Evolutionary conservation across 768 basidiomycete genomes (phyloP).

Genomic region (Tricholoma sp.): DNA sequence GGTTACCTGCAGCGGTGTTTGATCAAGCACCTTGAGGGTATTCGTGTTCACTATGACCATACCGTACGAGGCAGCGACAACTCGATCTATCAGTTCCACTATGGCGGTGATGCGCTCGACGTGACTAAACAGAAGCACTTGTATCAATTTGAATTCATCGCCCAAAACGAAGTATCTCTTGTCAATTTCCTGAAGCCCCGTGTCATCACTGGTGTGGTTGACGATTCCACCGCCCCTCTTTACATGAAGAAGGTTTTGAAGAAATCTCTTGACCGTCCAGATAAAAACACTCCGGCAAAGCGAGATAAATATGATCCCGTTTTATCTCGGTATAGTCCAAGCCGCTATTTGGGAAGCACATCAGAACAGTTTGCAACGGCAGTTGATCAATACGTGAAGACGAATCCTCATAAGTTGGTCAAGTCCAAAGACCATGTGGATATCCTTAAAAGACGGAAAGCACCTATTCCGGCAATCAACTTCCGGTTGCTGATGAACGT

Average conservation of each 20-base stretch:
- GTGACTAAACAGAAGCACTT: constrained; percentile 97
- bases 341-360: constrained; percentile 78
- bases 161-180: constrained; percentile 77
- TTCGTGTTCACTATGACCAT: constrained; percentile 96
- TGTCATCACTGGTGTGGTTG: constrained; percentile 50
- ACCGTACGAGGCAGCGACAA: constrained; percentile 95
- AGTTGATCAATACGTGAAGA: constrained; percentile 71
- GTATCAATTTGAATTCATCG: constrained; percentile 89
- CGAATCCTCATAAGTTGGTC: constrained; percentile 55
- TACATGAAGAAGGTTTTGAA: constrained; percentile 93
- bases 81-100: constrained; percentile 92
- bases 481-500: constrained; percentile 86
- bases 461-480: constrained; percentile 41
- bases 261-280: constrained; percentile 44
- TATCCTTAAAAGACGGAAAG: constrained; percentile 38
- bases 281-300: constrained; percentile 38
- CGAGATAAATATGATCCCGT: constrained; percentile 66
- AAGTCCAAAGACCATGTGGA: constrained; percentile 30
- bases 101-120: constrained; percentile 95
- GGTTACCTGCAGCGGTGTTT: constrained; percentile 97
- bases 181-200: constrained; percentile 66
- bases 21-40: constrained; percentile 97
- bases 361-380: constrained; percentile 88
- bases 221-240: constrained; percentile 59
- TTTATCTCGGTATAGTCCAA: constrained; percentile 73